Evolutionary conservation across 1,284 basidiomycete genomes (phyloP), one percentile per base, ranked within the genome.

Genomic region (Ustilago xerochloae): DNA sequence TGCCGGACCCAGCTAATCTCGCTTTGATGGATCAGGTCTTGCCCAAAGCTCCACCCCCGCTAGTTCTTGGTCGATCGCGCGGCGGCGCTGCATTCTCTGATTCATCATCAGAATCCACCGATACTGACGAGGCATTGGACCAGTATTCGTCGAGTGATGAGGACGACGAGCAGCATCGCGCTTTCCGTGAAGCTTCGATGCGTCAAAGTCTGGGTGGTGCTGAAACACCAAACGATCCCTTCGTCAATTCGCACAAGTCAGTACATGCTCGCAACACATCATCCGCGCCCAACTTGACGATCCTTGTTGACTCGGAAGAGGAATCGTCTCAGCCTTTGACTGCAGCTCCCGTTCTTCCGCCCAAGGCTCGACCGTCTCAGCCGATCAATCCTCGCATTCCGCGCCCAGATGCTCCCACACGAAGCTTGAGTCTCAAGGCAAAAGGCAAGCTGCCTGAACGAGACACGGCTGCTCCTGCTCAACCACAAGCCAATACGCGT

Each of bases 81-180:
- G 73, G 76, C 16, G 73, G 73, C 4, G 76, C 73, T n/a, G 73
- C 73, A 10, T 76, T 63, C 45, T 78, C 73, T 4, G 70, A 73
- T 29, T 78, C 76, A 0, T 78, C 75, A 10, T 63, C 66, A 1
- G 67, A 66, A 2, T 71, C 67, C n/a, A 64, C 67, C 5, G 66
- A 73, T 41, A 71, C 63, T 0, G 66, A 70, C 28, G 72, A 69
- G 35, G 62, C 59, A 20, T 43, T 65, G 5, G 62, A 69, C 13
- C 59, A 61, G 49, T 75, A 69, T 32, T 69, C 63, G 20, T 69
- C 63, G 10, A 69, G 71, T 39, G 65, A 69, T 20, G 71, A 75
- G 28, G 65, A 62, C 22, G 65, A 69, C n/a, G 59, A 63, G 7
- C 64, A 62, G 50, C 64, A 67, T 28, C 56, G 56, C 12, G 66